These are phyloP conservation scores for Clitopilus hobsonii DNA, from an alignment of 768 basidiomycete genomes.

Conservation along the genomic window DNA sequence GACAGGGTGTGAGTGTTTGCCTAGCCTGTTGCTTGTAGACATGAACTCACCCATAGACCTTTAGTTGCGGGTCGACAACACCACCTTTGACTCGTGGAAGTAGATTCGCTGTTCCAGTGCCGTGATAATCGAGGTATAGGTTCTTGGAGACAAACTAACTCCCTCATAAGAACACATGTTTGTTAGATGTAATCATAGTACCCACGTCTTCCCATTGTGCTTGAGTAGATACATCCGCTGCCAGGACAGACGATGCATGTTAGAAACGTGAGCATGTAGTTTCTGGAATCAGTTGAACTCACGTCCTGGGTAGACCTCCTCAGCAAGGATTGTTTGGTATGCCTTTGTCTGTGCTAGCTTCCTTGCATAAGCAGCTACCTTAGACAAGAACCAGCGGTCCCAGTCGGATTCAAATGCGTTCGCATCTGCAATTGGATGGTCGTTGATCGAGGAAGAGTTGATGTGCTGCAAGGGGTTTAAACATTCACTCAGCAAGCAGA, in stretches of 20 bases:
- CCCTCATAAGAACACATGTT: neutral
- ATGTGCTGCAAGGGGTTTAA: constrained; percentile 15
- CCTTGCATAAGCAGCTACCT: constrained; percentile 25
- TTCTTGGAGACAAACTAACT: constrained; percentile 17
- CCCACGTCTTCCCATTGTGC: constrained; percentile 19
- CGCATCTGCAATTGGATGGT: constrained; percentile 21
- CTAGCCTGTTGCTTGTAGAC: neutral
- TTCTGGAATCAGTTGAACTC: too few species aligned
- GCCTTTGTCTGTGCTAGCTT: constrained; percentile 24
- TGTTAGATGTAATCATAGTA: neutral
- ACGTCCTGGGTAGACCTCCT: constrained; percentile 25
- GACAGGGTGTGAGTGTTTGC: too few species aligned
- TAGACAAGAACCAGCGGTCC: constrained; percentile 26
- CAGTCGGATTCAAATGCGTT: constrained; percentile 26
- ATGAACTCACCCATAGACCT: constrained; percentile 18
- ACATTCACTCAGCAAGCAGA: neutral
- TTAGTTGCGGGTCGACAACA: constrained; percentile 17
- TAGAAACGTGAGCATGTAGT: neutral
- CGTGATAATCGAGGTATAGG: constrained; percentile 22
- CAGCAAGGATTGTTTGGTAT: constrained; percentile 21
- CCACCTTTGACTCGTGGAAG: constrained; percentile 25
- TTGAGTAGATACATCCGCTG: constrained; percentile 15
- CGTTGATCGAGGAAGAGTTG: constrained; percentile 18
- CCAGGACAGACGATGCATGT: neutral
- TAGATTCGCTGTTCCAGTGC: constrained; percentile 35